These are phyloP conservation scores for Fusarium redolens DNA, from an alignment of 2,329 filamentous ascomycete genomes.

Conservation along the genomic window DNA sequence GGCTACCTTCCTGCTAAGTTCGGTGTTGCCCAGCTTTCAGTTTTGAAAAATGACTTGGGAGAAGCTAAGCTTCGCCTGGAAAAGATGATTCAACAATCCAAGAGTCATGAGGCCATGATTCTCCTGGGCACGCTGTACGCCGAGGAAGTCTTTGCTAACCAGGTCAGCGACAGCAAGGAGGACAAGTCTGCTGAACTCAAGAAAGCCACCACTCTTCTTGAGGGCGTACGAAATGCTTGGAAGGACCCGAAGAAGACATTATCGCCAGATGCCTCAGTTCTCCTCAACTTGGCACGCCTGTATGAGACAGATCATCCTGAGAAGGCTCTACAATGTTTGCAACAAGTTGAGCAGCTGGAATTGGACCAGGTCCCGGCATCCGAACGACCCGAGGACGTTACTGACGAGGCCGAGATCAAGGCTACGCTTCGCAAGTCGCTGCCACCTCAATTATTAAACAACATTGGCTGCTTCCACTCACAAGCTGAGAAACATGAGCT, in stretches of 20 bases:
- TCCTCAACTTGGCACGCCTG: conserved; percentile 90
- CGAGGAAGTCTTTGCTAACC: conserved; percentile 88
- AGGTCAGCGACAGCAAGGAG: conserved; percentile 78
- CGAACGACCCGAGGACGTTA: conserved; percentile 68
- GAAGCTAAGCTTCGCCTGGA: conserved; percentile 94
- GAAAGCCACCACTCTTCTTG: conserved; percentile 87
- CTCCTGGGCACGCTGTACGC: conserved; percentile 92
- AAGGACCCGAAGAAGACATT: conserved; percentile 91
- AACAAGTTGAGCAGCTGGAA: conserved; percentile 92
- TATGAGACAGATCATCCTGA: conserved; percentile 90
- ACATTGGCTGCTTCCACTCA: conserved; percentile 96
- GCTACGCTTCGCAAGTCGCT: conserved; percentile 78
- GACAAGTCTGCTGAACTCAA: conserved; percentile 87
- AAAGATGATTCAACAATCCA: conserved; percentile 90
- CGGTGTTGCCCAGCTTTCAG: conserved; percentile 88
- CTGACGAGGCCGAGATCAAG: conserved; percentile 69
- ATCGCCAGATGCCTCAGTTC: conserved; percentile 83
- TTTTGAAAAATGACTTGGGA: conserved; percentile 84
- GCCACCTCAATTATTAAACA: conserved; percentile 93
- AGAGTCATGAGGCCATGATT: conserved; percentile 88
- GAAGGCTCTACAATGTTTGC: conserved; percentile 89
- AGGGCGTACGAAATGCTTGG: conserved; percentile 87
- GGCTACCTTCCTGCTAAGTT: conserved; percentile 96
- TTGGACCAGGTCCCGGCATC: conserved; percentile 80
- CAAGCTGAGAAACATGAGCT: conserved; percentile 84